These are phyloP conservation scores for Melanomma pulvis-pyrius DNA, from an alignment of 495 filamentous ascomycete species.

Conservation along the genomic window DNA sequence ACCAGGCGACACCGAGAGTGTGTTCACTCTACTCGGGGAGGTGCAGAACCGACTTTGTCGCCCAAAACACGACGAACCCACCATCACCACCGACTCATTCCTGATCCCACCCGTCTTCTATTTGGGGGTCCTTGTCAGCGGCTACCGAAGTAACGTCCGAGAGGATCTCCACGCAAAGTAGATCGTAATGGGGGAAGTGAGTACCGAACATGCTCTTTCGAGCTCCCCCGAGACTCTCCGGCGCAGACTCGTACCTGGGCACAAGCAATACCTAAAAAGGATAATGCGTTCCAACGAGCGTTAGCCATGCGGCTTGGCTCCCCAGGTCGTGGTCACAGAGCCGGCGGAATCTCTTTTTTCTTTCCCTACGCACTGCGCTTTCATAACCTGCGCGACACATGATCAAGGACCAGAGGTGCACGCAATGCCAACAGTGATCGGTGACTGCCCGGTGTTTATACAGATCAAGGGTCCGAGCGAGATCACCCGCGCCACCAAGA, in stretches of 20 bases:
- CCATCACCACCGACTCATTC: background rate
- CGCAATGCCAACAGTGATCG: background rate
- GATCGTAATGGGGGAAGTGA: background rate
- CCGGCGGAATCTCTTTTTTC: background rate
- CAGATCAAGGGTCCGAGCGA: background rate
- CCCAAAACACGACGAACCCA: background rate
- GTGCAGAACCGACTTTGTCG: background rate
- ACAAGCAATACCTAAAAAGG: too few relatives aligned
- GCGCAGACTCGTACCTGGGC: background rate
- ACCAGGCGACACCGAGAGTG: background rate
- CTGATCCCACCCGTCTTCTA: background rate
- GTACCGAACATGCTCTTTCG: slow-evolving; percentile 5
- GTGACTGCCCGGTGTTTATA: background rate
- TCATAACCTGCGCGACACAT: background rate
- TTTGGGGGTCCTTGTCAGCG: background rate
- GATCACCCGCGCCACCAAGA: background rate
- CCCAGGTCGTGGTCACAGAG: background rate
- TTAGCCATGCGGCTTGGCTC: too few relatives aligned
- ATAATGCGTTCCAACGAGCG: too few relatives aligned
- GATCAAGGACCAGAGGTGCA: background rate
- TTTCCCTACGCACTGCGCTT: too few relatives aligned
- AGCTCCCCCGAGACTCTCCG: background rate
- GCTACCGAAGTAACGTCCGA: background rate
- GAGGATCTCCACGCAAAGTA: background rate
- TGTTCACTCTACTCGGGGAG: background rate